phyloP scores from a whole-genome alignment of 495 filamentous ascomycete genomes.

The Platismatia glauca region DNA sequence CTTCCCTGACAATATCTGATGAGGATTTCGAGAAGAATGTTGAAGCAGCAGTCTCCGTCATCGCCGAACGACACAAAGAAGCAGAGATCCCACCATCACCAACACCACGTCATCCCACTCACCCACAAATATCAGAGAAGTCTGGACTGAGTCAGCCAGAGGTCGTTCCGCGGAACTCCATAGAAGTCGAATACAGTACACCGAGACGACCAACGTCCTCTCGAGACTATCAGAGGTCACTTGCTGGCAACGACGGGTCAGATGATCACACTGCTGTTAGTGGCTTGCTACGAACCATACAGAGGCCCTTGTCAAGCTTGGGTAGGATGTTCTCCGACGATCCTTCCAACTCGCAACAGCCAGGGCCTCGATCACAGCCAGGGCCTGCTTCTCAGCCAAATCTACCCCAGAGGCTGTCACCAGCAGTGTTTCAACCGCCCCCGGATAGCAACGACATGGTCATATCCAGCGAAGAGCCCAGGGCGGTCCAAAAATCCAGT shows the following conservation, averaged over 20 bases:
- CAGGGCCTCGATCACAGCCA: constrained; percentile 8
- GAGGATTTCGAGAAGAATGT: constrained; percentile 94
- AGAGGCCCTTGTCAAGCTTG: constrained; percentile 83
- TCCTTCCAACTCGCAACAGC: constrained; percentile 28
- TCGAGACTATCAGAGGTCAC: constrained; percentile 34
- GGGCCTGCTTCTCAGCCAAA: constrained; percentile 42
- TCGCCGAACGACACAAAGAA: constrained; percentile 75
- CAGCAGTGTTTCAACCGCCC: constrained; percentile 45
- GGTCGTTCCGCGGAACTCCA: constrained; percentile 45
- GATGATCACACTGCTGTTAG: constrained; percentile 73
- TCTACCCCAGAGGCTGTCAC: constrained; percentile 54
- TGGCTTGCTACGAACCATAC: constrained; percentile 82
- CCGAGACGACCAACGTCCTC: constrained; percentile 35
- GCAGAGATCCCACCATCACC: constrained; percentile 35
- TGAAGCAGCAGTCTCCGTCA: constrained; percentile 90
- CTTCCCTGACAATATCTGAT: constrained; percentile 83
- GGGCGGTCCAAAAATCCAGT: constrained; percentile 27
- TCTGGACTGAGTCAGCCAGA: constrained; percentile 45
- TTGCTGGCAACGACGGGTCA: constrained; percentile 42
- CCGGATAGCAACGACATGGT: constrained; percentile 35
- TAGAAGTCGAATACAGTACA: constrained; percentile 46
- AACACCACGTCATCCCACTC: constrained; percentile 24
- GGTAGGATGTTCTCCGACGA: constrained; percentile 97
- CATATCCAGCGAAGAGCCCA: constrained; percentile 30
- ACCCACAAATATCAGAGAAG: constrained; percentile 50